Percentiles rank a stretch among this genome's conserved stretches.
These are phyloP conservation scores for Mortierella sp. DNA, from an alignment of 371 early-diverging fungal species.

Conservation along the genomic window DNA sequence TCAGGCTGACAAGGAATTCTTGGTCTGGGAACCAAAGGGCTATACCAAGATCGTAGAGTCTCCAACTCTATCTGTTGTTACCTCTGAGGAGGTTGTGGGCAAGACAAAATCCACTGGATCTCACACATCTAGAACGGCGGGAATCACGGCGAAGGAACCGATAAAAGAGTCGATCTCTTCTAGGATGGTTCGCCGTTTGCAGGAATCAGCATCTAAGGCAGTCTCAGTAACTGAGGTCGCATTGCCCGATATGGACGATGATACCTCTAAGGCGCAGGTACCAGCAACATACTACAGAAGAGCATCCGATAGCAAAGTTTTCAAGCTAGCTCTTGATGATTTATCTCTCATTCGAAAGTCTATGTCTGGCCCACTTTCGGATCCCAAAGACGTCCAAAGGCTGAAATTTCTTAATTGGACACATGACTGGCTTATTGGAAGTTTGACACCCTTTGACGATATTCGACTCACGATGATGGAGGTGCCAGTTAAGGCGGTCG, in stretches of 20 bases:
- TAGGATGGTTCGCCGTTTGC: not conserved
- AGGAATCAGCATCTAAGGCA: not conserved
- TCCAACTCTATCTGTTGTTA: not conserved
- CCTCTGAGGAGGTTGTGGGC: not conserved
- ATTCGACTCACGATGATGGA: slow-evolving; percentile 40
- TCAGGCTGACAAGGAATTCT: slow-evolving; percentile 35
- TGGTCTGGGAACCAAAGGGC: slow-evolving; percentile 56
- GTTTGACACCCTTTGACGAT: slow-evolving; percentile 32
- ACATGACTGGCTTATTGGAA: slow-evolving; percentile 19
- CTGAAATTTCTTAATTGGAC: slow-evolving; percentile 7
- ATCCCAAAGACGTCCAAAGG: slow-evolving; percentile 1
- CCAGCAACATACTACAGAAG: slow-evolving; percentile 11
- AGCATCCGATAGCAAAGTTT: slow-evolving; percentile 15
- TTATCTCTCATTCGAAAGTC: slow-evolving; percentile 29
- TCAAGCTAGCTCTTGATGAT: slow-evolving; percentile 24
- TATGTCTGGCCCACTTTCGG: not conserved
- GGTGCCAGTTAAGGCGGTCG: slow-evolving; percentile 3
- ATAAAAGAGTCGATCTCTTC: not conserved
- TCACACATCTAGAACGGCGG: no score
- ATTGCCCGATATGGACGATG: not conserved
- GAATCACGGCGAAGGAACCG: not conserved
- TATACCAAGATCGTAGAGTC: slow-evolving; percentile 29
- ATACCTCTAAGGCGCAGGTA: not conserved
- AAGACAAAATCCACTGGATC: not conserved
- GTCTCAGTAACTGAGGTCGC: not conserved